Conservation (phyloP, 140 eudicot genomes). For the Bidens hawaiensis region DNA sequence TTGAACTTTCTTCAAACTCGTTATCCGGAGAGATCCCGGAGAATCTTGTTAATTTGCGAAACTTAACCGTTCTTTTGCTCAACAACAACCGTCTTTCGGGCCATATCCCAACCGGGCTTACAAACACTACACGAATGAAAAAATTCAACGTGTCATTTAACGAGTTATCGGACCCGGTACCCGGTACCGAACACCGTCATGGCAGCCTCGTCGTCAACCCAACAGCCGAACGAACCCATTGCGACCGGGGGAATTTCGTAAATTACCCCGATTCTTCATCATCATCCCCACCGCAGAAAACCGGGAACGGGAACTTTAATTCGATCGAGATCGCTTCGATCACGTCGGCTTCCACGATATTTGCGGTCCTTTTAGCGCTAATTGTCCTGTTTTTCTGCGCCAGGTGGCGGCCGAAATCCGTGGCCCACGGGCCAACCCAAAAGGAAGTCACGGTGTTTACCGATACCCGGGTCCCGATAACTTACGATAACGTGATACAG, state of each 20-base stretch:
- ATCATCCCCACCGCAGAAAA: slow-evolving; percentile 10
- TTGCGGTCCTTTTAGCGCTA: slow-evolving; percentile 61
- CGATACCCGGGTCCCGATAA: background rate
- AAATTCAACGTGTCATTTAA: slow-evolving; percentile 54
- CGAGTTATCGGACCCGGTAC: slow-evolving; percentile 50
- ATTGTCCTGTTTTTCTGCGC: slow-evolving; percentile 57
- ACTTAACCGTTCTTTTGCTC: slow-evolving; percentile 48
- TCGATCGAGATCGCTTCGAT: slow-evolving; percentile 74
- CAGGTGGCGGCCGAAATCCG: background rate
- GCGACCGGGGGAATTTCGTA: slow-evolving; percentile 14
- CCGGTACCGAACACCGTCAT: slow-evolving; percentile 25
- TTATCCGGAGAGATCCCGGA: slow-evolving; percentile 59
- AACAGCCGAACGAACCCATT: slow-evolving; percentile 30
- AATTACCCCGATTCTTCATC: slow-evolving; percentile 35
- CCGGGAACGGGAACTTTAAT: slow-evolving; percentile 25
- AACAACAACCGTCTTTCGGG: slow-evolving; percentile 70
- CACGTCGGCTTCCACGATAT: slow-evolving; percentile 62
- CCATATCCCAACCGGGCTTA: slow-evolving; percentile 44
- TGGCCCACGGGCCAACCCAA: background rate
- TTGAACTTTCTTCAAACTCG: slow-evolving; percentile 60
- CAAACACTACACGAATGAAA: slow-evolving; percentile 29
- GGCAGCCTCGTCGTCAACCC: slow-evolving; percentile 39
- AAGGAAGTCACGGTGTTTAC: background rate
- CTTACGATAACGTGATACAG: background rate
- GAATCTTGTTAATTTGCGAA: slow-evolving; percentile 44